Base-by-base conservation (phyloP, 352 stramenopile species). In the Globisporangium barbulae region DNA sequence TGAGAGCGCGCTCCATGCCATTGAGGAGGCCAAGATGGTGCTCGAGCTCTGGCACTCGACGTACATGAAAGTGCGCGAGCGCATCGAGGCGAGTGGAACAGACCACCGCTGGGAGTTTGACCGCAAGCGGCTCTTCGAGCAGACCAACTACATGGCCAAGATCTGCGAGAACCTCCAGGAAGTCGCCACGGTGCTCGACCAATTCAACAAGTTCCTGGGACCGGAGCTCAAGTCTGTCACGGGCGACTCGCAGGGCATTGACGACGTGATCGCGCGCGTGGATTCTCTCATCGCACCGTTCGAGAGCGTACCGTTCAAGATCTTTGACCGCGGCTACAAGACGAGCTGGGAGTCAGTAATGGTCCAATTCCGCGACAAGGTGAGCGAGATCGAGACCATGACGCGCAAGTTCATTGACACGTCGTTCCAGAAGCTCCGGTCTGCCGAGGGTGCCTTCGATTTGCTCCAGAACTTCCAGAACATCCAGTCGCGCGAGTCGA, bases 391-490 rank as follows among this genome's bases (percentile, higher is more conserved):
- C 55, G 96, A 98, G 70, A 83, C 89, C 31, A 97, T 98, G 91
- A 98, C 95, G 3, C 84, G 90, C 28, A 89, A 86, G 45, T 98
- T 98, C 67, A 98, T 98, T 33, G 94, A 98, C 61, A 92, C 92
- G 3, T 97, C 93, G 0, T 98, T 98, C 63, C 89, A 98, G 72
- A 98, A 98, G 65, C 85, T 98, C 13, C 83, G 95, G 2, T 98
- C 88, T 4, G 91, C 96, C 0, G 94, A 98, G 72, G 95, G 90
- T 15, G 96, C 96, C 3, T 98, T 98, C 54, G 94, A 98, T 70
- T 76, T 98, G 50, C 83, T 98, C n/a, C 87, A 98, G 62, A 98
- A 98, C 63, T 98, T 98, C 69, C 90, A 98, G 61, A 97, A 98
- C 49, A 98, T 98, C 56, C 88, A 98, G 67, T 95, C 89, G 6